phyloP scores from a whole-genome alignment of 192 early-diverging fungal species.

The Jimgerdemannia flammicorona region DNA sequence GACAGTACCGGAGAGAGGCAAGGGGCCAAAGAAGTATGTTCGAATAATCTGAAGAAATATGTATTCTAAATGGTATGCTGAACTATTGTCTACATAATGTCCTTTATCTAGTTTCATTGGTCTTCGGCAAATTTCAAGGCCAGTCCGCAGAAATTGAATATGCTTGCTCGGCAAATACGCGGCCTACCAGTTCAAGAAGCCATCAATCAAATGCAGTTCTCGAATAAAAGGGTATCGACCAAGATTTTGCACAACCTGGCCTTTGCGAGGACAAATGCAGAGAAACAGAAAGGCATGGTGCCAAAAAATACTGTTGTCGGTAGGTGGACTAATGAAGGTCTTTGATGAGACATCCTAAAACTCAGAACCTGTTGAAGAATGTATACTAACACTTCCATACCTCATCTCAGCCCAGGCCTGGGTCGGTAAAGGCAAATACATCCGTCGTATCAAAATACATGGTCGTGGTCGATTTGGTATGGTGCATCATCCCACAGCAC shows the following conservation, averaged over 20 bases:
- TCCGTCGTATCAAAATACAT: constrained; percentile 71
- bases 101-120: constrained; percentile 16
- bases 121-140: constrained; percentile 66
- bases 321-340: constrained; percentile 17
- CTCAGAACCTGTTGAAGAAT: not conserved
- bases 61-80: not conserved
- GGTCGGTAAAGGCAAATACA: constrained; percentile 82
- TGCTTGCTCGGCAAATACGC: constrained; percentile 69
- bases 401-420: constrained; percentile 59
- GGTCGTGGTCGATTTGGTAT: constrained; percentile 76
- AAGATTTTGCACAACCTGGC: constrained; percentile 63
- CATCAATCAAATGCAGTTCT: constrained; percentile 76
- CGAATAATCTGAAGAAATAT: not conserved
- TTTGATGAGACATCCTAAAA: not conserved
- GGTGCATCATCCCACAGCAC: constrained; percentile 71
- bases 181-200: constrained; percentile 64
- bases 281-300: constrained; percentile 61
- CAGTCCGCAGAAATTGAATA: constrained; percentile 66
- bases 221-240: constrained; percentile 59
- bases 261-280: constrained; percentile 66
- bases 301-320: constrained; percentile 52
- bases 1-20: constrained; percentile 28
- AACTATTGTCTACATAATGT: constrained; percentile 31
- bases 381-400: not conserved
- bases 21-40: constrained; percentile 49